Evolutionary conservation across 495 filamentous ascomycete genomes (phyloP), one percentile per base, ranked within the genome.

Genomic region (Usnea hakonensis): DNA sequence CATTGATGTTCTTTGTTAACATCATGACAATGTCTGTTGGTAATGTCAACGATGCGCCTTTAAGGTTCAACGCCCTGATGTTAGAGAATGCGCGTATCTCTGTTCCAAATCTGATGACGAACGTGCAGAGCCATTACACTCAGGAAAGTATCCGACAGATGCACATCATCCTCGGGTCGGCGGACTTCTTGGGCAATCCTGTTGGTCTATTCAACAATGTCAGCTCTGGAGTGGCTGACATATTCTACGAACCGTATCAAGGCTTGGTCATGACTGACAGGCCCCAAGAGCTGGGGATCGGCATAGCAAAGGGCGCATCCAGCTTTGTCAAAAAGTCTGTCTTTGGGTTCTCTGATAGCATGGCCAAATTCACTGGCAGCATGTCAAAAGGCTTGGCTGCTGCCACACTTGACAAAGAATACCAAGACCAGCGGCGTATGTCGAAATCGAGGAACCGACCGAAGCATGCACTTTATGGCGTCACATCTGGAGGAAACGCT

Each of bases 161-260:
- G 32, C 94, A 98, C 76, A 89, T 97, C 70, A 91, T 98, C 64
- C 80, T 98, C 62, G 94, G 94, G 32, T 97, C 93, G 16, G 94
- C 94, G 9, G 94, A 98, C 74, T 96, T 98, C 81, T 79, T 98
- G n/a, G 94, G 94, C 38, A 98, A 98, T 70, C 94, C 94, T 0
- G 94, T 98, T 43, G 94, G 94, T 43, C 79, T 98, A 43, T 98
- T 98, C 83, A 97, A 95, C 77, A 98, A 93, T 67, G 87, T 98
- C 76, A 95, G 90, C 73, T 97, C 94, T 41, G 94, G 94, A 56
- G 89, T 98, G 38, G 90, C 90, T 26, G 94, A 95, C 68, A 96
- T 98, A 68, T 98, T 98, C 79, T 98, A 98, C 75, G 94, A 97
- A 71, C 94, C 94, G 23, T 97, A 97, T 72, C 94, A 98, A 78